Base-by-base conservation (phyloP, 2,329 filamentous ascomycete genomes). In the Fusarium kyushuense region DNA sequence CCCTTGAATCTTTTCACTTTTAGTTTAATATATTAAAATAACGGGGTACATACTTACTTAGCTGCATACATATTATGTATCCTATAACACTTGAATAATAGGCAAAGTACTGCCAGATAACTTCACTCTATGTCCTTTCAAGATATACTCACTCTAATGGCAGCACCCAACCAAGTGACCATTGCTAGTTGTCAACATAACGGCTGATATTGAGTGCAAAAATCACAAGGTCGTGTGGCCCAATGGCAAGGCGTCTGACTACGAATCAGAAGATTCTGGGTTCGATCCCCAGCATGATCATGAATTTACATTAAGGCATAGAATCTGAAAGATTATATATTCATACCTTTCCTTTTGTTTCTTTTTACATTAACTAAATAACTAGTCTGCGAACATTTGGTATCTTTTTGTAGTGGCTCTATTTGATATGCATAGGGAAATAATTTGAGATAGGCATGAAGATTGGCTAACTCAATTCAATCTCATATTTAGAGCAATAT, bases 221-320 rank as follows among this genome's bases (percentile, higher is more conserved):
- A 19, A 35, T 1, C 40, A 33, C 29, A 27, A 54, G 63, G 63
- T 60, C 63, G 61, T 54, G 65, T 67, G 63, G 65, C 63, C 65
- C 64, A 69, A 69, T 70, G 70, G 70, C 68, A 71, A 72, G 69
- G 71, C 70, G 68, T 72, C 71, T 73, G 70, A 70, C 71, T 73
- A 73, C 71, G 70, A 73, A 73, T 72, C 71, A 72, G 71, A 69
- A 73, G 70, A 73, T 73, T 70, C 60, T 70, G 68, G 71, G 71
- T 73, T 73, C 70, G 71, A 73, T 63, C 71, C 71, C 70, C 65
- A 71, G 59, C 68, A 60, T 70, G 71, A 61, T 65, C 62, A 65
- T 2, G 16, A 25, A 5, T 6, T 21, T 16, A 3, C 3, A 12
- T 6, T 2, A 14, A 35, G 12, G 7, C 21, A 30, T 2, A 8